These are phyloP conservation scores for Penicillium sp. DNA, from an alignment of 2,329 filamentous ascomycete species.

Conservation along the genomic window DNA sequence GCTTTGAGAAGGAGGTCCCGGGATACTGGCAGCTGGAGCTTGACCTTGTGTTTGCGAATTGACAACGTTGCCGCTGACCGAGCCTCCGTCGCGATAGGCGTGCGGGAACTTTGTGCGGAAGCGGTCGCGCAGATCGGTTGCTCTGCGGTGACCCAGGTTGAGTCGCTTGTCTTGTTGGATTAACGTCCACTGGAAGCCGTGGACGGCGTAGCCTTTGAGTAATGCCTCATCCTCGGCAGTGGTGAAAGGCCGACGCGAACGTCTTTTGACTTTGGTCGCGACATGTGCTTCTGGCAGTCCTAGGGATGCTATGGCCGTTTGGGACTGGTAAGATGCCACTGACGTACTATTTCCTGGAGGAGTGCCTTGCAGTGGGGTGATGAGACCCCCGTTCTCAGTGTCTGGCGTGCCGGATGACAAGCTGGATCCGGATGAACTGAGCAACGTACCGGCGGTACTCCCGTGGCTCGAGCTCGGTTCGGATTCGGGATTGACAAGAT, in stretches of 20 bases:
- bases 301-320: conserved; percentile 39
- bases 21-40: conserved; percentile 5
- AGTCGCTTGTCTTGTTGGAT: conserved; percentile 59
- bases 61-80: conserved; percentile 36
- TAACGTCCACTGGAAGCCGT: conserved; percentile 61
- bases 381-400: conserved; percentile 13
- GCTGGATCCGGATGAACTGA: conserved; percentile 22
- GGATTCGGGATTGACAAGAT: conserved; percentile 14
- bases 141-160: conserved; percentile 53
- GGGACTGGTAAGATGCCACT: conserved; percentile 35
- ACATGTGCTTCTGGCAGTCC: conserved; percentile 54
- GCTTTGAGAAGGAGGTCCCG: conserved; percentile 11
- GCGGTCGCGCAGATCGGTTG: conserved; percentile 63
- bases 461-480: conserved; percentile 16
- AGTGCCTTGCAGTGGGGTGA: conserved; percentile 14
- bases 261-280: conserved; percentile 50
- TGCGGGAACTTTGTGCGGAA: conserved; percentile 62
- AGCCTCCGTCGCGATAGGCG: conserved; percentile 53
- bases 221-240: conserved; percentile 60
- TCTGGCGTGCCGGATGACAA: conserved; percentile 20
- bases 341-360: conserved; percentile 28
- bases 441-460: conserved; percentile 15
- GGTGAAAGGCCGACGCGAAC: conserved; percentile 59
- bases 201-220: conserved; percentile 58
- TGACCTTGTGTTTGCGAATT: conserved; percentile 16